Evolutionary conservation across 495 filamentous ascomycete species (phyloP).

Genomic region (Penicillium antarcticum): DNA sequence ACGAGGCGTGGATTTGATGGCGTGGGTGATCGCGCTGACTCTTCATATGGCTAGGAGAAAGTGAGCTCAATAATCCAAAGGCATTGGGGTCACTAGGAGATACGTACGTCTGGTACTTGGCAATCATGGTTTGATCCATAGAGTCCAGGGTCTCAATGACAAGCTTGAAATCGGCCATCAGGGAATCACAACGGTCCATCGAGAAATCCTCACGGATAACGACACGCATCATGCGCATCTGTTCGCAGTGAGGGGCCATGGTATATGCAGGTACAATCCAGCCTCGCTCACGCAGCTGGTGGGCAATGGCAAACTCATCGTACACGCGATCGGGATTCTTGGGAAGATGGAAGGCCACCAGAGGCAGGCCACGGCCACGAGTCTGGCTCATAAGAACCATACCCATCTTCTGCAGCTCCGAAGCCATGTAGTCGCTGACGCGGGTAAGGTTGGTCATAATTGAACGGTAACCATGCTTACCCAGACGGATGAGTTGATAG

Average conservation of each 20-base stretch:
- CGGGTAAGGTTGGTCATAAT: constrained; percentile 88
- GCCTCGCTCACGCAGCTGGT: constrained; percentile 75
- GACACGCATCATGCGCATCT: constrained; percentile 80
- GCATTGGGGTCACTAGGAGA: neutral
- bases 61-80: constrained; percentile 8
- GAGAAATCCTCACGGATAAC: constrained; percentile 89
- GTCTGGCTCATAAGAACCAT: constrained; percentile 83
- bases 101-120: constrained; percentile 60
- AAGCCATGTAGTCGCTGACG: constrained; percentile 75
- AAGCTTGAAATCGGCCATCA: constrained; percentile 71
- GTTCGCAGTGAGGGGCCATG: constrained; percentile 80
- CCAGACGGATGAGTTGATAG: constrained; percentile 90
- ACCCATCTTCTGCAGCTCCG: constrained; percentile 63
- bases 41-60: constrained; percentile 44
- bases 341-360: constrained; percentile 80
- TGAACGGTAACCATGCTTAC: constrained; percentile 79
- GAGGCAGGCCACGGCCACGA: constrained; percentile 69
- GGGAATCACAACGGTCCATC: constrained; percentile 66
- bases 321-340: constrained; percentile 57
- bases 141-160: constrained; percentile 62
- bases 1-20: constrained; percentile 61
- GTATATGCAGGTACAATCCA: constrained; percentile 95
- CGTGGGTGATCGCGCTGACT: constrained; percentile 52
- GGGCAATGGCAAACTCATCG: constrained; percentile 80
- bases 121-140: constrained; percentile 68